Percentiles rank a stretch among this genome's conserved stretches.
phyloP scores from a whole-genome alignment of 164 flowering plant genomes.

The Protea cynaroides region DNA sequence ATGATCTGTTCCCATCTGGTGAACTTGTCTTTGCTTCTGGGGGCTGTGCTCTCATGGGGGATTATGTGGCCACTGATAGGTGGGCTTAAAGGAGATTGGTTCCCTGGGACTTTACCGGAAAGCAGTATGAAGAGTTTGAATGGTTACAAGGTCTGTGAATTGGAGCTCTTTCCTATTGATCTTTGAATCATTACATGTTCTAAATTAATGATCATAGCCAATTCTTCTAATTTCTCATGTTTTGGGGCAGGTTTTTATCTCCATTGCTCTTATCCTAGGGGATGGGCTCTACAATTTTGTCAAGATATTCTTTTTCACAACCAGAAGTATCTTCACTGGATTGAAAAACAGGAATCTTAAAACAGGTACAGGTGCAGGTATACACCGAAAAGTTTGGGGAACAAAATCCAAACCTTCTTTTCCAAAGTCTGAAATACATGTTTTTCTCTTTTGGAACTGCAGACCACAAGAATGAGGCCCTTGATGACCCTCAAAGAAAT shows the following conservation, averaged over 20 bases:
- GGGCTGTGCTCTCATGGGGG: conserved; percentile 89
- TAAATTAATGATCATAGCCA: background rate
- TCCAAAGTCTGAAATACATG: background rate
- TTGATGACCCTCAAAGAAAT: conserved; percentile 44
- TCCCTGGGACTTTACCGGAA: conserved; percentile 39
- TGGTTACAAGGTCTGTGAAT: conserved; percentile 72
- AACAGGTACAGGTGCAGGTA: conserved; percentile 29
- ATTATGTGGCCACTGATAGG: conserved; percentile 89
- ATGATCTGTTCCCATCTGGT: conserved; percentile 84
- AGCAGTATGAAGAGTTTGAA: conserved; percentile 83
- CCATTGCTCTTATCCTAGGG: conserved; percentile 78
- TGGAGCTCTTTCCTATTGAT: background rate
- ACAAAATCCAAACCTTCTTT: no score
- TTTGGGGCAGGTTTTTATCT: conserved; percentile 61
- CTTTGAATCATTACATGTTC: background rate
- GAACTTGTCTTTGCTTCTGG: conserved; percentile 78
- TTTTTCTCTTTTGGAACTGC: conserved; percentile 23
- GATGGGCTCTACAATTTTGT: conserved; percentile 85
- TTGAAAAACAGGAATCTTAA: conserved; percentile 21
- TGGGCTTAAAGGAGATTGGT: conserved; percentile 71
- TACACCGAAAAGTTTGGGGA: no score
- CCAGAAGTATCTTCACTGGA: conserved; percentile 27
- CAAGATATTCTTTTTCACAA: conserved; percentile 43
- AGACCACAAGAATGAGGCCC: conserved; percentile 20
- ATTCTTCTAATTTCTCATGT: conserved; percentile 1